phyloP scores from a whole-genome alignment of 495 filamentous ascomycete genomes.

The Penicillium silybi region DNA sequence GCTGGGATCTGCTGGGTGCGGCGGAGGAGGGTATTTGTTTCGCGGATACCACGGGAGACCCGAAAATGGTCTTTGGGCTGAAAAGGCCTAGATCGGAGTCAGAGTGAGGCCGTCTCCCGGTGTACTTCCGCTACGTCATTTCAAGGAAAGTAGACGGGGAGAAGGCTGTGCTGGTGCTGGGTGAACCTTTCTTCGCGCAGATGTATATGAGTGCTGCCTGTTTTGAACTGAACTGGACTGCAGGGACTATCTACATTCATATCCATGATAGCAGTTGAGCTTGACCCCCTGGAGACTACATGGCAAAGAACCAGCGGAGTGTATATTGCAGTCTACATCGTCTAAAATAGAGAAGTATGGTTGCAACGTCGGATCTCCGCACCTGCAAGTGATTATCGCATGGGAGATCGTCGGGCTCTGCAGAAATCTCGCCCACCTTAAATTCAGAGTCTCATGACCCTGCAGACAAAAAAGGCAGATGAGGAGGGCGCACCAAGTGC shows the following conservation, averaged over 20 bases:
- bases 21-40: constrained; percentile 45
- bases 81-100: constrained; percentile 9
- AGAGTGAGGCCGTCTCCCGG: not conserved
- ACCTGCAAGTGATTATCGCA: constrained; percentile 7
- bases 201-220: not conserved
- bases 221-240: too few relatives aligned
- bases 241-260: not conserved
- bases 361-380: not conserved
- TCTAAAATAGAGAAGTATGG: not conserved
- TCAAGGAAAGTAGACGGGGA: not conserved
- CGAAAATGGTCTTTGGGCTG: constrained; percentile 42
- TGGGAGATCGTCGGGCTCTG: constrained; percentile 17
- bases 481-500: not conserved
- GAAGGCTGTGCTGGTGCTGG: not conserved
- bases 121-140: not conserved
- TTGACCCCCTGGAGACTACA: not conserved
- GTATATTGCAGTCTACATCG: not conserved
- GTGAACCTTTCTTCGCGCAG: not conserved
- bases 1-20: constrained; percentile 46
- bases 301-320: not conserved
- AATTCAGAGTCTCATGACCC: constrained; percentile 9
- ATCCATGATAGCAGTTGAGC: not conserved
- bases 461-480: not conserved
- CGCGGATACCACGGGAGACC: constrained; percentile 43
- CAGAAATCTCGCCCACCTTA: constrained; percentile 9